A percentile compares a stretch with the other conserved stretches of the same genome.
These are phyloP conservation scores for Ustanciosporium gigantosporum DNA, from an alignment of 1,284 basidiomycete genomes.

Conservation along the genomic window DNA sequence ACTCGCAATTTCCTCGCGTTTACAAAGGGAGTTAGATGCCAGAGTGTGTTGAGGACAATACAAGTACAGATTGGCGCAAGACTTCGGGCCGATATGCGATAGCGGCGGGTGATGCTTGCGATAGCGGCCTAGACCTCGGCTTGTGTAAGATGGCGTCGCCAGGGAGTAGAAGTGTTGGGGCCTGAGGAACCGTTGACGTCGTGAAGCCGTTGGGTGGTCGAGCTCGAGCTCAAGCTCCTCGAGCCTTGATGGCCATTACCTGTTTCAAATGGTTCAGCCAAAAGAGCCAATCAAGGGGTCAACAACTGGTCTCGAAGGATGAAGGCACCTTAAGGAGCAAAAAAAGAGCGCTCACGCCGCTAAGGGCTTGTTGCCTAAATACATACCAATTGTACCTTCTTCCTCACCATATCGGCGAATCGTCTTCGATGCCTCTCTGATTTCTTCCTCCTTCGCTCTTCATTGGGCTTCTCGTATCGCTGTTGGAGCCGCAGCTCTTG, in stretches of 20 bases:
- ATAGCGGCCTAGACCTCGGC: too few species aligned
- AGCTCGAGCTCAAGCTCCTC: conserved; percentile 50
- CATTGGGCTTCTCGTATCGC: conserved; percentile 59
- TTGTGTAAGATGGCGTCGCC: too few species aligned
- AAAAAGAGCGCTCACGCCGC: not conserved
- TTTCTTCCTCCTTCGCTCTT: conserved; percentile 53
- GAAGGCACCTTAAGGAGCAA: not conserved
- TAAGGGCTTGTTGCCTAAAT: not conserved
- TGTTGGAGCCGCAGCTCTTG: conserved; percentile 51
- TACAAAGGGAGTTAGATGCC: too few species aligned
- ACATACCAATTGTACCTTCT: conserved; percentile 58
- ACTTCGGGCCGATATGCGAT: too few species aligned
- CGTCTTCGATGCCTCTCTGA: conserved; percentile 56
- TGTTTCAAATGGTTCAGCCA: conserved; percentile 7
- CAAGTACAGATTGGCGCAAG: too few species aligned
- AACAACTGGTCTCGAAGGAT: not conserved
- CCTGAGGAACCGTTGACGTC: too few species aligned
- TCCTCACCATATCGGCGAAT: conserved; percentile 57
- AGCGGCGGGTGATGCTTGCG: too few species aligned
- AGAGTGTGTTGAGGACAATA: too few species aligned
- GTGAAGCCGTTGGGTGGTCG: too few species aligned
- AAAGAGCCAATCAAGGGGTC: too few species aligned
- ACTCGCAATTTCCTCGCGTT: too few species aligned
- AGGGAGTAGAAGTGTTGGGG: too few species aligned
- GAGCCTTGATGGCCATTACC: conserved; percentile 57